Evolutionary conservation across 2,329 filamentous ascomycete species (phyloP).

Genomic region (Aureobasidium vineae): DNA sequence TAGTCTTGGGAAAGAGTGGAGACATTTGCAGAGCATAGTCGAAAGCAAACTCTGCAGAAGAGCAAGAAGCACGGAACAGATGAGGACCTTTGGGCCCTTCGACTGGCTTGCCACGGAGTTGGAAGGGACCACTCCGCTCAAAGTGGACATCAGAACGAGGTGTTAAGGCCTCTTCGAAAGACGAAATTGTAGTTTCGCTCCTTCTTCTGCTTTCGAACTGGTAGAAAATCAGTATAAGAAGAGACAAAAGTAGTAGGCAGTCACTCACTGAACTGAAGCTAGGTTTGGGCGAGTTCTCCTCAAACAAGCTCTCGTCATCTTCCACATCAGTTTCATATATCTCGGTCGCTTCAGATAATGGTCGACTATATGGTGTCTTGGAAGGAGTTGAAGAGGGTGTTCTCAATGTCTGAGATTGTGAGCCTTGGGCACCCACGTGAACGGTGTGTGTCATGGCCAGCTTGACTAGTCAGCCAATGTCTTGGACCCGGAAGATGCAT

Average conservation of each 20-base stretch:
- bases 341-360: slow-evolving; percentile 70
- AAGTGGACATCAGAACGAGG: slow-evolving; percentile 61
- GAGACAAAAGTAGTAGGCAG: neutral
- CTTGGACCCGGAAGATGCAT: slow-evolving; percentile 15
- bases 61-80: slow-evolving; percentile 72
- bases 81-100: slow-evolving; percentile 83
- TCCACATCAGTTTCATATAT: slow-evolving; percentile 76
- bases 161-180: slow-evolving; percentile 78
- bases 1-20: slow-evolving; percentile 63
- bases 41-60: slow-evolving; percentile 53
- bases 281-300: slow-evolving; percentile 56
- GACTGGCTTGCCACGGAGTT: slow-evolving; percentile 65
- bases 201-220: slow-evolving; percentile 57
- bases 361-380: slow-evolving; percentile 44
- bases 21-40: slow-evolving; percentile 65
- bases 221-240: slow-evolving; percentile 29
- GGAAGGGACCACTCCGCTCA: slow-evolving; percentile 54
- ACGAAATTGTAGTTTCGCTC: slow-evolving; percentile 83
- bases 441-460: slow-evolving; percentile 22
- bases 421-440: slow-evolving; percentile 5
- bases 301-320: slow-evolving; percentile 59
- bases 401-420: neutral
- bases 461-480: slow-evolving; percentile 23
- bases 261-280: slow-evolving; percentile 71
- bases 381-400: slow-evolving; percentile 53